Evolutionary conservation across 2,329 filamentous ascomycete genomes (phyloP).

Genomic region (Alternaria gaisen): DNA sequence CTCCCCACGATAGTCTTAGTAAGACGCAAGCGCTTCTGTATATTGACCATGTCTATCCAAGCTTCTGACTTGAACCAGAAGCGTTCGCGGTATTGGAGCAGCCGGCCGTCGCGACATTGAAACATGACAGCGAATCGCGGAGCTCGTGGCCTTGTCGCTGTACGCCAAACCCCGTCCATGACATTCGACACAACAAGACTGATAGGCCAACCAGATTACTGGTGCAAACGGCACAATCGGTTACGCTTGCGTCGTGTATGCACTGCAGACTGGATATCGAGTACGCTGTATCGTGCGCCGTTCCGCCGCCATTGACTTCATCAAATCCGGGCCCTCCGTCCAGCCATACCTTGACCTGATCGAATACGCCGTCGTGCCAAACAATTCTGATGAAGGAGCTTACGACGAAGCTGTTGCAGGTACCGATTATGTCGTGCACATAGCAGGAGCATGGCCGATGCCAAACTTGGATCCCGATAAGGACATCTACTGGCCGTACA

Average conservation of each 20-base stretch:
- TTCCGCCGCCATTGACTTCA: slow-evolving; percentile 33
- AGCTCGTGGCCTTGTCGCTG: slow-evolving; percentile 37
- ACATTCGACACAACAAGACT: background rate
- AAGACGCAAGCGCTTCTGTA: background rate
- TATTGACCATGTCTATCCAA: background rate
- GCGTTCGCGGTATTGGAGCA: background rate
- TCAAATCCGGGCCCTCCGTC: slow-evolving; percentile 39
- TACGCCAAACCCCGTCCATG: slow-evolving; percentile 16
- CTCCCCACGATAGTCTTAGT: slow-evolving; percentile 12
- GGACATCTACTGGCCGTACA: slow-evolving; percentile 45
- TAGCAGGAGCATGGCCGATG: slow-evolving; percentile 47
- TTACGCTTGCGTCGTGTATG: slow-evolving; percentile 40
- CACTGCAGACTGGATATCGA: slow-evolving; percentile 38
- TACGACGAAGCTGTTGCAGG: slow-evolving; percentile 41
- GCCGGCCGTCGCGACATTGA: background rate
- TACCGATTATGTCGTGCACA: slow-evolving; percentile 40
- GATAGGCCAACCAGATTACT: slow-evolving; percentile 37
- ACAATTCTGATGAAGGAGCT: slow-evolving; percentile 38
- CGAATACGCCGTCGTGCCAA: slow-evolving; percentile 39
- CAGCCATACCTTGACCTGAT: slow-evolving; percentile 31
- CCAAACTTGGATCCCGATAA: slow-evolving; percentile 44
- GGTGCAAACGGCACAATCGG: slow-evolving; percentile 49
- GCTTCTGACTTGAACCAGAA: background rate
- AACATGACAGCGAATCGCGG: slow-evolving; percentile 17
- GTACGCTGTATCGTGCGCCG: slow-evolving; percentile 47